Evolutionary conservation across 495 filamentous ascomycete species (phyloP), one percentile per base, ranked within the genome.

Genomic region (Stereocaulon alpinum): DNA sequence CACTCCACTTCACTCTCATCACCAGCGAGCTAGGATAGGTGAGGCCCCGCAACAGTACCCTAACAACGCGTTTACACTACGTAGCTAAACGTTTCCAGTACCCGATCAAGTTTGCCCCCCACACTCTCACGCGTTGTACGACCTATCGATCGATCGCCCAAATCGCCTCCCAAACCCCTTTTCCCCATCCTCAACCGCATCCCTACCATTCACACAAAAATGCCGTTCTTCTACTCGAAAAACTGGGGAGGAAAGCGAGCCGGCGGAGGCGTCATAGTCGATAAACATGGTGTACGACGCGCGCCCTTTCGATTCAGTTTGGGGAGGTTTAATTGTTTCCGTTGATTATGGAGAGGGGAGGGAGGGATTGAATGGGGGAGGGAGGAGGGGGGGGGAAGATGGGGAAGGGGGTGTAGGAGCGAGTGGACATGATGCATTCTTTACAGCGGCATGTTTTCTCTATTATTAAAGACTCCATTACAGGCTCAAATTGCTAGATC

Each of bases 311-410:
- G 72, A 10, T 68, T 73, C 57, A 66, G 60, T 42, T 44, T 68
- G 27, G 72, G 72, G 9, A 67, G 64, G 45, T 72, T 73, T 49
- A 71, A 61, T 60, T 74, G 72, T 56, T 74, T 73, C 61, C 56
- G 56, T 57, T 52, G 20, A 24, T 24, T 3, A 3, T 1, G 57
- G 22, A 18, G 24, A 59, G 0, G 55, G 9, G 17, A 20, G n/a
- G 6, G 47, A 29, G 49, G 29, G 18, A 14, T 30, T 10, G 18
- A 3, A 5, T 2, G 27, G 4, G 24, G n/a, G 14, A 17, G 15
- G 20, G 45, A 15, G 40, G 2, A 14, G n/a, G 6, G 47, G 18
- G 9, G 56, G 30, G 7, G 24, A 4, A 18, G n/a, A 27, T n/a
- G 18, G 20, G 1, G 18, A 37, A 34, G 32, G 32, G 34, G 34